These are phyloP conservation scores for Hypoxylon fuscum DNA, from an alignment of 495 filamentous ascomycete species.

Conservation along the genomic window DNA sequence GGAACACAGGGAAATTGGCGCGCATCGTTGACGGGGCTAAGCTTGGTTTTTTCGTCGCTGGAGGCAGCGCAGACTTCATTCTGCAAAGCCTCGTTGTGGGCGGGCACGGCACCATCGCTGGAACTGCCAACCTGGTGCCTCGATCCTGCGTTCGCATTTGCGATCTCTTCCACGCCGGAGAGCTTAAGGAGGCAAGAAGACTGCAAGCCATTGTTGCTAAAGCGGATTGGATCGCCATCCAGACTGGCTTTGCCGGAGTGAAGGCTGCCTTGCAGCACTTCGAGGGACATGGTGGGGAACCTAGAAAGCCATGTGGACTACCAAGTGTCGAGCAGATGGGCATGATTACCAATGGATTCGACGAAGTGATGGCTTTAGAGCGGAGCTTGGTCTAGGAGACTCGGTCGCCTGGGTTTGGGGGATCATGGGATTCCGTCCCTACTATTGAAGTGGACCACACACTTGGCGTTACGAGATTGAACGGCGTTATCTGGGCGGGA, in stretches of 20 bases:
- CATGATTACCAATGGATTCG: slow-evolving; percentile 69
- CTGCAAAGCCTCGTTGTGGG: slow-evolving; percentile 79
- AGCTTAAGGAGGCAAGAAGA: slow-evolving; percentile 72
- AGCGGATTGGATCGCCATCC: slow-evolving; percentile 84
- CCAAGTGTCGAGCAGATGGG: slow-evolving; percentile 63
- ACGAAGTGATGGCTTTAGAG: slow-evolving; percentile 61
- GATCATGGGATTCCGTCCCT: slow-evolving; percentile 1
- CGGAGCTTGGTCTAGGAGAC: slow-evolving; percentile 27
- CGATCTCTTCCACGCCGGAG: slow-evolving; percentile 73
- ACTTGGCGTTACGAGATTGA: slow-evolving; percentile 38
- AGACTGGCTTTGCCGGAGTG: slow-evolving; percentile 80
- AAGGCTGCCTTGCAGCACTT: slow-evolving; percentile 82
- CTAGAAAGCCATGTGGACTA: slow-evolving; percentile 69
- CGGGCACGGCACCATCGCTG: slow-evolving; percentile 81
- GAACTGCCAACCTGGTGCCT: slow-evolving; percentile 81
- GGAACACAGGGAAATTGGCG: slow-evolving; percentile 87
- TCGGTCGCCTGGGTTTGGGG: background rate
- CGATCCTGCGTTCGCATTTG: slow-evolving; percentile 77
- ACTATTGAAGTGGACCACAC: slow-evolving; percentile 20
- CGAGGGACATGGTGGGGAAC: slow-evolving; percentile 77
- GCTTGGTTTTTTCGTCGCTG: slow-evolving; percentile 76
- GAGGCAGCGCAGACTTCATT: slow-evolving; percentile 87
- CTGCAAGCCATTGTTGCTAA: slow-evolving; percentile 74
- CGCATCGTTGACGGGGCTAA: slow-evolving; percentile 70
- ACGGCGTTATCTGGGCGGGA: slow-evolving; percentile 37